Evolutionary conservation across 2,329 filamentous ascomycete species (phyloP), one percentile per base, ranked within the genome.

Genomic region (Waltergamsia citrina): DNA sequence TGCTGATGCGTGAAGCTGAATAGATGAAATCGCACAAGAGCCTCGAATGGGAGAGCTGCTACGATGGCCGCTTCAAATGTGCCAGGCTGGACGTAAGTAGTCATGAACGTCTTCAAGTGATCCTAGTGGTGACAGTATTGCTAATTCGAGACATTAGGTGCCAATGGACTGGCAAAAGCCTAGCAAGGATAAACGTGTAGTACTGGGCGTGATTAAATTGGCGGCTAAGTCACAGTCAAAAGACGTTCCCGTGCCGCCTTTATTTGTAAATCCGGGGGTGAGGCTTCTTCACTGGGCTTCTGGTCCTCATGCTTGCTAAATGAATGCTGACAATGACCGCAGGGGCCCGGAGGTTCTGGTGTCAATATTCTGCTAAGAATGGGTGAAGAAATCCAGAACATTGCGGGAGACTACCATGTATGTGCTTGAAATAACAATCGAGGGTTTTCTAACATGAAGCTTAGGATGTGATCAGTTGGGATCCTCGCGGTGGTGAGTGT

Each of bases 331-430:
- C 34, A 8, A 12, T 10, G 22, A 28, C 5, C 30, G n/a, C 25
- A 61, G 59, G 65, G 69, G 0, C 68, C 68, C 7, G 68, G 68
- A 6, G 69, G 66, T 2, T 69, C 64, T 3, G 68, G 64, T 4
- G 44, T 64, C 0, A 45, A 46, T 23, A 53, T 53, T 11, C 32
- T 64, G 10, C 49, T 42, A 33, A 42, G 51, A 10, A 45, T 44
- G 15, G 60, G 52, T 3, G 42, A 43, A 11, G 35, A 47, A 14
- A 38, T 62, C 4, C 67, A 71, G 41, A 54, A 54, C 4, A 58
- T 71, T 17, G 57, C 67, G 0, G 68, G 67, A 8, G 49, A 51
- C 7, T 66, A 69, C 39, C 55, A 67, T 46, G 63, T 63, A 33
- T 47, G 55, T 48, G 7, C 14, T 28, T 15, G 28, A 6, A 7